These are phyloP conservation scores for Poronia punctata DNA, from an alignment of 495 filamentous ascomycete genomes.

Conservation along the genomic window DNA sequence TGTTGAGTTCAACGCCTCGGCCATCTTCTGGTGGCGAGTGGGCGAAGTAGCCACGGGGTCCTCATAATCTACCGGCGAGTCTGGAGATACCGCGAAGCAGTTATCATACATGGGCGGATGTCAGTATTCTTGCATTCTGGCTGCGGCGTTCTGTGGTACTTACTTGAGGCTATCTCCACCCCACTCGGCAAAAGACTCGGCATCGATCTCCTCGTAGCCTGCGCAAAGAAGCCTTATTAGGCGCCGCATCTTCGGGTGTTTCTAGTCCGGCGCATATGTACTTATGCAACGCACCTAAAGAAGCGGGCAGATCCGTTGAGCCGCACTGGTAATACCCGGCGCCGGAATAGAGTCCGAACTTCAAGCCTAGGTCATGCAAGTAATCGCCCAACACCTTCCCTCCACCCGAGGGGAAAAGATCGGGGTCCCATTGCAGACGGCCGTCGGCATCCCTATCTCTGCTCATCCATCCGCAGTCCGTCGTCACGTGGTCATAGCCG, in stretches of 20 bases:
- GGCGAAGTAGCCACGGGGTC: conserved; percentile 29
- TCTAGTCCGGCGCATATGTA: no score
- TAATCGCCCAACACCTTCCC: conserved; percentile 43
- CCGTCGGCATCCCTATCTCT: conserved; percentile 36
- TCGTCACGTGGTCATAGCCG: conserved; percentile 50
- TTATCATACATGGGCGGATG: conserved; percentile 45
- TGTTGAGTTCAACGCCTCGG: conserved; percentile 15
- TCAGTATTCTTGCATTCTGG: conserved; percentile 36
- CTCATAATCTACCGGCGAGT: conserved; percentile 35
- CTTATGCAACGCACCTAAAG: conserved; percentile 18
- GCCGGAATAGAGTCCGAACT: conserved; percentile 53
- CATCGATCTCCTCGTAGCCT: conserved; percentile 45
- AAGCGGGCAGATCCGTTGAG: conserved; percentile 21
- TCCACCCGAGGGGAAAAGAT: conserved; percentile 39
- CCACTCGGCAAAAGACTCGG: conserved; percentile 41
- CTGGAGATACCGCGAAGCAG: conserved; percentile 41
- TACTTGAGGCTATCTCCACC: conserved; percentile 46
- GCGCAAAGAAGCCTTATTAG: conserved; percentile 4
- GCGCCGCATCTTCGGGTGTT: no score
- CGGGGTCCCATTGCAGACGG: conserved; percentile 47
- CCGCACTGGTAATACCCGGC: conserved; percentile 36
- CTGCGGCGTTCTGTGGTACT: conserved; percentile 32
- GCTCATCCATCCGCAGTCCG: conserved; percentile 51
- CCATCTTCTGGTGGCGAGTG: conserved; percentile 29
- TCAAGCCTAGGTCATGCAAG: conserved; percentile 40